phyloP scores from a whole-genome alignment of 208 protist genomes.

The Crithidia fasciculata region DNA sequence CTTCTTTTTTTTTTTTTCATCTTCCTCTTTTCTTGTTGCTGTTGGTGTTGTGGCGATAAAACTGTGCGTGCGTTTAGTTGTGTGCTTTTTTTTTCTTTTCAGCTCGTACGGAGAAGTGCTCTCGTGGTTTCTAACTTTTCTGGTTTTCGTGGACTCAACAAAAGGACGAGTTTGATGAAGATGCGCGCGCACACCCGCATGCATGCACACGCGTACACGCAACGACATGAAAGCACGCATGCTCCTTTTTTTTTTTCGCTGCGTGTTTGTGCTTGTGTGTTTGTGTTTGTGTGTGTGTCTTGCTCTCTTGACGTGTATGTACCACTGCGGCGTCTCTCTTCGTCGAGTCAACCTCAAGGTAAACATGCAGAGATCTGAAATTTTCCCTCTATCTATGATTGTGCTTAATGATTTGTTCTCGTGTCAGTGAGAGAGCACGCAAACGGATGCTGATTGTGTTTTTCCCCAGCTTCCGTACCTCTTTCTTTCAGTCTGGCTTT shows the following conservation, averaged over 20 bases:
- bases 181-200: not conserved
- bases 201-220: not conserved
- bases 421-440: too few species aligned
- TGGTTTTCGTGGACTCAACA: too few species aligned
- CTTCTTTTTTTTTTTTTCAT: slow-evolving; percentile 11
- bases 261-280: not conserved
- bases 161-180: too few species aligned
- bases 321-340: slow-evolving; percentile 4
- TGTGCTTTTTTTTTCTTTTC: not conserved
- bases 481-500: not conserved
- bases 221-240: not conserved
- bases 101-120: too few species aligned
- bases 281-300: not conserved
- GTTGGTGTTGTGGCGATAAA: not conserved
- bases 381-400: too few species aligned
- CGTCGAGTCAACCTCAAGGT: not conserved
- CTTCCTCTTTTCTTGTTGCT: not conserved
- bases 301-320: not conserved
- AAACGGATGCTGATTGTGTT: too few species aligned
- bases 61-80: not conserved
- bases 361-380: not conserved
- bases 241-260: not conserved
- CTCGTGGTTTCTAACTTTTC: too few species aligned
- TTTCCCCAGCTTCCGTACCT: too few species aligned
- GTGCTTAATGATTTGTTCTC: too few species aligned